phyloP scores from a whole-genome alignment of 306 rosid species.

The Prinsepia uniflora region DNA sequence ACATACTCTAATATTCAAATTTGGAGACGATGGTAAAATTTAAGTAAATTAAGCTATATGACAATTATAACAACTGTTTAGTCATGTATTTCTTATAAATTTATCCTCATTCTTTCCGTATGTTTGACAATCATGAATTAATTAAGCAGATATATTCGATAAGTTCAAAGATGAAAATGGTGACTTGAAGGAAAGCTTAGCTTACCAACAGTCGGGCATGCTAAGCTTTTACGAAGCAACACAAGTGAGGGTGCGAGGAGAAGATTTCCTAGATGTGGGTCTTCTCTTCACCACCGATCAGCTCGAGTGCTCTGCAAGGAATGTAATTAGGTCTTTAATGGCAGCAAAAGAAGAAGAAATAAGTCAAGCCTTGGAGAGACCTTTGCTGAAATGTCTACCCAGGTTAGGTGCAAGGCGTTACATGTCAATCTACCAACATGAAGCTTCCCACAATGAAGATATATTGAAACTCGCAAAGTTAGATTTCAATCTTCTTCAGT shows the following conservation, averaged over 20 bases:
- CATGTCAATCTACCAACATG: background rate
- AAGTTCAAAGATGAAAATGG: background rate
- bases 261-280: background rate
- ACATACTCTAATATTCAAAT: too few relatives aligned
- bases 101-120: background rate
- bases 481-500: background rate
- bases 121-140: too few relatives aligned
- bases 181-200: background rate
- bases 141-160: background rate
- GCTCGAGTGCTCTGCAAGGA: background rate
- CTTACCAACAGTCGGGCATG: background rate
- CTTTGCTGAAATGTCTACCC: background rate
- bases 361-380: background rate
- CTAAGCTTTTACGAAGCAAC: background rate
- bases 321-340: background rate
- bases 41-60: too few relatives aligned
- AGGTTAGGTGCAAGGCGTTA: background rate
- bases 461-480: background rate
- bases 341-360: background rate
- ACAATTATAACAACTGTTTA: background rate
- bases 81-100: too few relatives aligned
- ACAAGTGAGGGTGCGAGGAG: background rate
- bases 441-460: background rate
- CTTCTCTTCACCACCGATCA: background rate
- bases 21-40: too few relatives aligned